Conservation (phyloP, 768 basidiomycete species). For the Filobasidium wieringae region DNA sequence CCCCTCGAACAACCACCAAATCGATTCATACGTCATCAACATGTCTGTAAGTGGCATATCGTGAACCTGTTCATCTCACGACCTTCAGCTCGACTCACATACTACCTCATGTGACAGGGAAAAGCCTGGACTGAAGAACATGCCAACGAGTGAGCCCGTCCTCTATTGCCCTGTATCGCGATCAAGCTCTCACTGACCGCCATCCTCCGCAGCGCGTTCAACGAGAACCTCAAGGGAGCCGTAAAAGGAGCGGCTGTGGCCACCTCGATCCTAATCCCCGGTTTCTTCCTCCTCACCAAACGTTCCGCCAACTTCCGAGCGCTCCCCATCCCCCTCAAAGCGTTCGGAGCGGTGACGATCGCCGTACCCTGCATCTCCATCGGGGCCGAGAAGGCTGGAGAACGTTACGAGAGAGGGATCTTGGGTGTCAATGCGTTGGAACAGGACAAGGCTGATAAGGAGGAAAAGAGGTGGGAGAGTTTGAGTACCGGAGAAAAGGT, state of each 20-base stretch:
- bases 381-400: slow-evolving; percentile 33
- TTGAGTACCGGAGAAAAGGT: slow-evolving; percentile 22
- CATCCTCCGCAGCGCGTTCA: slow-evolving; percentile 4
- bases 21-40: neutral
- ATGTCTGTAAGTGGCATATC: neutral
- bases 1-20: too few species aligned
- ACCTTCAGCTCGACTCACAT: neutral
- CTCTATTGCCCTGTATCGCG: neutral
- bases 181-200: neutral
- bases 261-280: slow-evolving; percentile 18
- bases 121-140: slow-evolving; percentile 1
- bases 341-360: slow-evolving; percentile 25
- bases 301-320: slow-evolving; percentile 20
- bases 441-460: slow-evolving; percentile 11
- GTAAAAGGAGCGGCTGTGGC: slow-evolving; percentile 25
- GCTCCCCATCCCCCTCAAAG: slow-evolving; percentile 30
- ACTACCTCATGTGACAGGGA: neutral
- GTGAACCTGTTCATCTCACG: neutral
- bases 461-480: slow-evolving; percentile 23
- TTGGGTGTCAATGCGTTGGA: slow-evolving; percentile 28
- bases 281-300: slow-evolving; percentile 18
- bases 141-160: neutral
- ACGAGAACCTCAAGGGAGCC: slow-evolving; percentile 28
- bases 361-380: slow-evolving; percentile 27
- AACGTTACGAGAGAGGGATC: slow-evolving; percentile 25